These are phyloP conservation scores for Flaveria robusta DNA, from an alignment of 129 eudicot species.

Conservation along the genomic window DNA sequence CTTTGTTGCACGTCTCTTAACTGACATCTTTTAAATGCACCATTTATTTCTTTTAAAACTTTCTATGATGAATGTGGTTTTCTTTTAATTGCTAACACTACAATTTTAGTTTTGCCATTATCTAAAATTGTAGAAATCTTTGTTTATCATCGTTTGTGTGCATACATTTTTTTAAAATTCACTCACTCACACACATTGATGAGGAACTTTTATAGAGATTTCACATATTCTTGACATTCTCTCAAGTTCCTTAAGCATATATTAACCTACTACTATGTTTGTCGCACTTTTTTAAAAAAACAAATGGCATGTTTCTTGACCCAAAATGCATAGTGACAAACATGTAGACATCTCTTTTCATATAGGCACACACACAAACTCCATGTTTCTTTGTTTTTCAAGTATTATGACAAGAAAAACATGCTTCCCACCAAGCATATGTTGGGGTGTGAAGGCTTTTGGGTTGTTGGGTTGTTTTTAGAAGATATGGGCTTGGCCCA, in stretches of 20 bases:
- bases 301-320: slow-evolving; percentile 3
- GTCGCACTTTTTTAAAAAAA: not conserved
- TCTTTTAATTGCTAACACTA: not conserved
- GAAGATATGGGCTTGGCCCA: too few species aligned
- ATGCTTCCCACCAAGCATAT: not conserved
- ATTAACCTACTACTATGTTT: slow-evolving; percentile 12
- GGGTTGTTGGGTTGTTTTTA: too few species aligned
- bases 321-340: slow-evolving; percentile 11
- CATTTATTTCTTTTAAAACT: not conserved
- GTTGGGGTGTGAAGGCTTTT: too few species aligned
- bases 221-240: not conserved
- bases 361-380: slow-evolving; percentile 11
- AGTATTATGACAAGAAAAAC: not conserved
- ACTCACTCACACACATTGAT: slow-evolving; percentile 18
- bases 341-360: slow-evolving; percentile 11
- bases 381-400: not conserved
- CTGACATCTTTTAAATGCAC: not conserved
- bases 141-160: not conserved
- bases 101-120: slow-evolving; percentile 12
- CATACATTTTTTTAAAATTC: not conserved
- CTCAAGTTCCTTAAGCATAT: slow-evolving; percentile 11
- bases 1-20: not conserved
- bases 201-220: not conserved
- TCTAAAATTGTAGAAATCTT: slow-evolving; percentile 8
- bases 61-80: slow-evolving; percentile 7